Conservation (phyloP, 208 protist genomes). For the Crithidia sp. region DNA sequence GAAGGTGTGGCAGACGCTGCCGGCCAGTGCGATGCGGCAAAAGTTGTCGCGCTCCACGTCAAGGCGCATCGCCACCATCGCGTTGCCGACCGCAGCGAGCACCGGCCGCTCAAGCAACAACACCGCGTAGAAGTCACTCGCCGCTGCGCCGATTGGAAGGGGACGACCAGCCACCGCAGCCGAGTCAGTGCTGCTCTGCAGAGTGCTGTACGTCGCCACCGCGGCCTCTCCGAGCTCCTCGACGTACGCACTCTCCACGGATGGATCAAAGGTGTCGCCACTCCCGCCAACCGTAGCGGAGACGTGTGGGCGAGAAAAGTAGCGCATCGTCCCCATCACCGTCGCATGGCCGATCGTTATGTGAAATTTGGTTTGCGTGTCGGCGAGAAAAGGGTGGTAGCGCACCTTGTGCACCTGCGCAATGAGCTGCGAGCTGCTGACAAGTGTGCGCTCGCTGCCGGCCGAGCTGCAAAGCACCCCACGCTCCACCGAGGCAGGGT, state of each 20-base stretch:
- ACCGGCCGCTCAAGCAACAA: slow-evolving; percentile 65
- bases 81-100: slow-evolving; percentile 31
- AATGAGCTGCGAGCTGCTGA: slow-evolving; percentile 39
- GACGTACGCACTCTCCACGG: slow-evolving; percentile 45
- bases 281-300: not conserved
- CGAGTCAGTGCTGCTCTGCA: too few species aligned
- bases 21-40: slow-evolving; percentile 78
- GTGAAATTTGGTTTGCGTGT: slow-evolving; percentile 78
- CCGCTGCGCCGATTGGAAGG: slow-evolving; percentile 16
- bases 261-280: slow-evolving; percentile 19
- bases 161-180: slow-evolving; percentile 26
- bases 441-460: slow-evolving; percentile 10
- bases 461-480: slow-evolving; percentile 74
- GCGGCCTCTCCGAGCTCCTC: slow-evolving; percentile 54
- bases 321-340: slow-evolving; percentile 84
- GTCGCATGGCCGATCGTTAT: slow-evolving; percentile 88
- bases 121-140: slow-evolving; percentile 58
- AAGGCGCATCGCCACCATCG: slow-evolving; percentile 73
- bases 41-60: slow-evolving; percentile 73
- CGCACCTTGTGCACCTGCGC: slow-evolving; percentile 76
- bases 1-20: slow-evolving; percentile 46
- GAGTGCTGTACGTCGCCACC: slow-evolving; percentile 25
- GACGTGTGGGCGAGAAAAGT: slow-evolving; percentile 47
- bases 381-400: slow-evolving; percentile 73
- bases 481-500: slow-evolving; percentile 89